phyloP scores from a whole-genome alignment of 352 stramenopile genomes.

The Phytopythium chamaehyphon region DNA sequence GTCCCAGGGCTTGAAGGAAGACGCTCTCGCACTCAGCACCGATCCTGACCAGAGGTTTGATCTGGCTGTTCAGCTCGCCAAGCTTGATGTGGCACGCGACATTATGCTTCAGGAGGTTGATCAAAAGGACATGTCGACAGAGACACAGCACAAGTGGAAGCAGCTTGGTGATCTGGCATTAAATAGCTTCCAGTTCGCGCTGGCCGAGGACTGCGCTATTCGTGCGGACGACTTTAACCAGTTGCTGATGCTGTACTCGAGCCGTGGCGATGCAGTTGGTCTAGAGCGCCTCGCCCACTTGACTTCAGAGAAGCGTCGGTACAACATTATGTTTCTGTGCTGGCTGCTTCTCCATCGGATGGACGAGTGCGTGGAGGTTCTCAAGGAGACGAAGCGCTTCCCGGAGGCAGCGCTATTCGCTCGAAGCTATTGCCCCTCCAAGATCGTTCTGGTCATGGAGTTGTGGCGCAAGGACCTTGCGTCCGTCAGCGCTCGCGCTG shows the following conservation, averaged over 20 bases:
- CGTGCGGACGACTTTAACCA: constrained; percentile 95
- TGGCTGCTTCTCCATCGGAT: constrained; percentile 93
- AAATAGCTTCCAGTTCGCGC: constrained; percentile 89
- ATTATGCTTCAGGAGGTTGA: constrained; percentile 91
- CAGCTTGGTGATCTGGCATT: constrained; percentile 93
- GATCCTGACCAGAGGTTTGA: constrained; percentile 98
- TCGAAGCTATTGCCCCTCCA: constrained; percentile 96
- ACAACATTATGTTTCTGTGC: constrained; percentile 97
- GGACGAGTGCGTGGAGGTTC: constrained; percentile 93
- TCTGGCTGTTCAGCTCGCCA: constrained; percentile 95
- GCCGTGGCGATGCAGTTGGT: constrained; percentile 90
- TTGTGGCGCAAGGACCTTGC: constrained; percentile 95
- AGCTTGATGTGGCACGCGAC: constrained; percentile 92
- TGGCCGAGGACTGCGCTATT: constrained; percentile 93
- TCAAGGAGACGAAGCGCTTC: constrained; percentile 93
- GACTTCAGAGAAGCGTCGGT: constrained; percentile 83
- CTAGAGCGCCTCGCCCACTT: constrained; percentile 87
- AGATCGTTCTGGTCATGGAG: constrained; percentile 92
- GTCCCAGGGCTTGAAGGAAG: constrained; percentile 98
- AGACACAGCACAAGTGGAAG: constrained; percentile 97
- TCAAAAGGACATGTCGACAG: constrained; percentile 87
- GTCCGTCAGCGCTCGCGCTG: constrained; percentile 82
- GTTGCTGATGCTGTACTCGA: constrained; percentile 96
- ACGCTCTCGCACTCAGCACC: constrained; percentile 91
- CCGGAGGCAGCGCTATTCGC: constrained; percentile 98